Conservation (phyloP, 2,329 filamentous ascomycete genomes). For the Aureobasidium namibiae region DNA sequence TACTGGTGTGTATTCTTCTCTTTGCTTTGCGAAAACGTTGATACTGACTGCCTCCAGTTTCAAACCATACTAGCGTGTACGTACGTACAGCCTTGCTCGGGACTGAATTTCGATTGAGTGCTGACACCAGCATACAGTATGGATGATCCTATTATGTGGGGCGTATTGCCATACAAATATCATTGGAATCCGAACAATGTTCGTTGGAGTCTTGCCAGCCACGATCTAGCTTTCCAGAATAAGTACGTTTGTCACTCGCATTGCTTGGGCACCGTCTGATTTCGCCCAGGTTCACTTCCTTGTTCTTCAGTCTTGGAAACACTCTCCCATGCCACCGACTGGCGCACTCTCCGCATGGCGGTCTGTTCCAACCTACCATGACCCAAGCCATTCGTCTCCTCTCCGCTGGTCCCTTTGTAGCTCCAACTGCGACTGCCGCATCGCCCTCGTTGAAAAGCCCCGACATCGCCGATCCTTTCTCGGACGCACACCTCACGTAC, state of each 20-base stretch:
- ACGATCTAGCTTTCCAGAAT: conserved; percentile 91
- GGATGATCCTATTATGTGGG: conserved; percentile 94
- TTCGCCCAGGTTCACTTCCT: conserved; percentile 51
- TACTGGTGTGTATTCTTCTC: conserved; percentile 53
- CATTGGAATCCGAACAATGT: conserved; percentile 64
- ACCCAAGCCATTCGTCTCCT: conserved; percentile 78
- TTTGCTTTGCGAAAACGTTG: neutral
- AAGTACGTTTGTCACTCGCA: conserved; percentile 46
- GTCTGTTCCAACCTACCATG: conserved; percentile 83
- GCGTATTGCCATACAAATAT: conserved; percentile 69
- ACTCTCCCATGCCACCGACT: conserved; percentile 81
- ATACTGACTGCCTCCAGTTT: conserved; percentile 46
- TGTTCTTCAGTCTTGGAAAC: conserved; percentile 85
- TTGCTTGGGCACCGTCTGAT: neutral
- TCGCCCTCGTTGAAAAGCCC: neutral
- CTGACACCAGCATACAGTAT: conserved; percentile 47
- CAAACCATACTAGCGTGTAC: conserved; percentile 84
- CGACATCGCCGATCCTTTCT: conserved; percentile 47
- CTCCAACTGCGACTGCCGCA: conserved; percentile 6
- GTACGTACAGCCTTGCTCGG: conserved; percentile 36
- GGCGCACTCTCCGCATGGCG: conserved; percentile 69
- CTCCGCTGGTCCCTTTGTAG: conserved; percentile 39
- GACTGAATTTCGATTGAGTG: neutral
- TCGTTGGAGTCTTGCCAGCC: conserved; percentile 83
- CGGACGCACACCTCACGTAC: conserved; percentile 46